Conservation (phyloP, 1,284 basidiomycete species). For the Ceratobasidium theobromae region DNA sequence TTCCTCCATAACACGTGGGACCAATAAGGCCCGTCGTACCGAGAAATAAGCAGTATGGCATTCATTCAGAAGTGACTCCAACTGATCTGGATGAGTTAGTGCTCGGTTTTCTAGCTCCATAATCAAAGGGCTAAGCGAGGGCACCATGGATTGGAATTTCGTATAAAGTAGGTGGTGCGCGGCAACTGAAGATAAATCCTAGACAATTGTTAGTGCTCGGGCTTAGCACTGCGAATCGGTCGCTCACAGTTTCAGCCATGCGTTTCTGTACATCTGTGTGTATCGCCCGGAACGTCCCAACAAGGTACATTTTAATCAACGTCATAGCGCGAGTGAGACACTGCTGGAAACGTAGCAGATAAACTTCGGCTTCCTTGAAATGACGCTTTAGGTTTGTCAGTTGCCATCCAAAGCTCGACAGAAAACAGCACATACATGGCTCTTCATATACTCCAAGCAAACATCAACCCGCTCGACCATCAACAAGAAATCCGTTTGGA, state of each 20-base stretch:
- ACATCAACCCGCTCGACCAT: constrained; percentile 93
- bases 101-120: constrained; percentile 82
- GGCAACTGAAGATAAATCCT: constrained; percentile 81
- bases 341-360: constrained; percentile 90
- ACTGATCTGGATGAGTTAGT: constrained; percentile 68
- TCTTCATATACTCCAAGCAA: constrained; percentile 83
- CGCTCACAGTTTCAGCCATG: constrained; percentile 66
- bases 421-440: constrained; percentile 62
- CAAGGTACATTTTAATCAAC: constrained; percentile 91
- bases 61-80: constrained; percentile 74
- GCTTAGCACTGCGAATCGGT: neutral
- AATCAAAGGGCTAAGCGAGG: constrained; percentile 72
- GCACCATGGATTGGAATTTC: constrained; percentile 73
- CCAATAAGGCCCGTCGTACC: constrained; percentile 68
- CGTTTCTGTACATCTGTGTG: constrained; percentile 72
- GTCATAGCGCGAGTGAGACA: constrained; percentile 96
- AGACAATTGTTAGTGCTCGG: constrained; percentile 9
- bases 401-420: constrained; percentile 5
- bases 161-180: constrained; percentile 85
- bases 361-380: constrained; percentile 87
- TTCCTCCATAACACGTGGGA: constrained; percentile 72
- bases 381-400: constrained; percentile 59
- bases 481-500: constrained; percentile 85
- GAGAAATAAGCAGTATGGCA: constrained; percentile 82
- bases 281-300: constrained; percentile 74